Conservation (phyloP, 2,329 filamentous ascomycete species). For the Helminthosporium solani region DNA sequence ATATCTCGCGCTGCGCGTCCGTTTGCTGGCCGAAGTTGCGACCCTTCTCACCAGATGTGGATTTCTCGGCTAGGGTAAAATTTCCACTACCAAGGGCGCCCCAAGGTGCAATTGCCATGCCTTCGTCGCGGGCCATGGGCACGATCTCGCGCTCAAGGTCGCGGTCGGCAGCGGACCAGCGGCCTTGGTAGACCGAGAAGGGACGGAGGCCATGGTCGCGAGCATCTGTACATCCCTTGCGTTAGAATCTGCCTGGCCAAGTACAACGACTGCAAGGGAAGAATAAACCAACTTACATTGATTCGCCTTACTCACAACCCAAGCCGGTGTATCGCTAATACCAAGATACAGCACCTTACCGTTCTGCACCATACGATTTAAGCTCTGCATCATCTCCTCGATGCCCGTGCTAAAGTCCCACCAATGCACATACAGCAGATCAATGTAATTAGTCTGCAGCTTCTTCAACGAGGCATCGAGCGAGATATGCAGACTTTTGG, state of each 20-base stretch:
- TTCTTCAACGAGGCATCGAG: constrained; percentile 45
- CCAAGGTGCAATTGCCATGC: constrained; percentile 62
- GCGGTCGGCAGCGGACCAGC: constrained; percentile 60
- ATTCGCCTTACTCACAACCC: constrained; percentile 51
- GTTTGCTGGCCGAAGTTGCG: constrained; percentile 42
- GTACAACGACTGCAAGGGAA: no score
- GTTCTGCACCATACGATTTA: constrained; percentile 36
- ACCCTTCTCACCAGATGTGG: constrained; percentile 32
- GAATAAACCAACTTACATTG: constrained; percentile 33
- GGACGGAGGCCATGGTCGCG: constrained; percentile 67
- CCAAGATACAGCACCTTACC: constrained; percentile 46
- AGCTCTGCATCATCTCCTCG: constrained; percentile 41
- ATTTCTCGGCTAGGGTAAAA: constrained; percentile 41
- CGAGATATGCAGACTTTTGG: constrained; percentile 42
- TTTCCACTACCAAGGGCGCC: constrained; percentile 52
- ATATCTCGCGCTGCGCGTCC: constrained; percentile 54
- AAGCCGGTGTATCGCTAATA: constrained; percentile 42
- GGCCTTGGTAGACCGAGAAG: constrained; percentile 69
- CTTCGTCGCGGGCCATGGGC: constrained; percentile 63
- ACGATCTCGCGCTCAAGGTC: constrained; percentile 72
- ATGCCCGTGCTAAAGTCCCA: constrained; percentile 44
- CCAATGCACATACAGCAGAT: constrained; percentile 45
- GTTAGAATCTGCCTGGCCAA: no score
- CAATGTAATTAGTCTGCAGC: constrained; percentile 45
- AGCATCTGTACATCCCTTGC: constrained; percentile 54